Evolutionary conservation across 768 basidiomycete genomes (phyloP), one percentile per base, ranked within the genome.

Genomic region (Crassisporium funariophilum): DNA sequence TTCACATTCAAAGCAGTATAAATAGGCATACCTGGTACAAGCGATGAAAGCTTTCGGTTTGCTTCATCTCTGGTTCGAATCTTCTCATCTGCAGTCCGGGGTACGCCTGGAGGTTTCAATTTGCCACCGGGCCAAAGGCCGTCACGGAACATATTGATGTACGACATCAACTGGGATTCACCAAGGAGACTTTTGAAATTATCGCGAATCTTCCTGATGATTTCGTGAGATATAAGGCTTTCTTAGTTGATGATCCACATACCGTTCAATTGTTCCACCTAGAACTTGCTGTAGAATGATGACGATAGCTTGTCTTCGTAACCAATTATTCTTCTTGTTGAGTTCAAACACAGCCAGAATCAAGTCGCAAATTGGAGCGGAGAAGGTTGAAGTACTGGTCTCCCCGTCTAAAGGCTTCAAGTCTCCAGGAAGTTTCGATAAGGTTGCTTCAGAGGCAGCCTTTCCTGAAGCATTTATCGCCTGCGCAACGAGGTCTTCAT

Each of bases 261-360:
- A 95, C 95, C 93, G 76, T 67, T 99, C 97, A 56, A 98, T 93
- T 0, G 97, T 98, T 11, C 91, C 90, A 9, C 95, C 95, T 2
- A 99, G 76, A 3, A 98, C 84, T 61, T 98, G 95, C 62, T 98
- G 97, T 41, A 98, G 69, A 49, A 98, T 94, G 41, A 98, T 91
- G 11, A 98, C 89, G 56, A 97, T 92, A 2, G 97, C 95, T 63
- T 98, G 97, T 15, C 91, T 75, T 42, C 95, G 78, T 20, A 98
- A 73, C 97, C 97, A 99, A 56, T 95, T 97, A 59, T 95, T 94
- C 66, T 91, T 86, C 75, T 91, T 93, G 69, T 97, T 85, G 13
- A 98, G 79, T 65, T 97, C 95, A 56, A 99, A 98, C 8, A 98
- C 77, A 10, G 95, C 91, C 43, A 98, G 76, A 36, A 98, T 76